Conservation (phyloP, 768 basidiomycete species). For the Boletus subcaerulescens region DNA sequence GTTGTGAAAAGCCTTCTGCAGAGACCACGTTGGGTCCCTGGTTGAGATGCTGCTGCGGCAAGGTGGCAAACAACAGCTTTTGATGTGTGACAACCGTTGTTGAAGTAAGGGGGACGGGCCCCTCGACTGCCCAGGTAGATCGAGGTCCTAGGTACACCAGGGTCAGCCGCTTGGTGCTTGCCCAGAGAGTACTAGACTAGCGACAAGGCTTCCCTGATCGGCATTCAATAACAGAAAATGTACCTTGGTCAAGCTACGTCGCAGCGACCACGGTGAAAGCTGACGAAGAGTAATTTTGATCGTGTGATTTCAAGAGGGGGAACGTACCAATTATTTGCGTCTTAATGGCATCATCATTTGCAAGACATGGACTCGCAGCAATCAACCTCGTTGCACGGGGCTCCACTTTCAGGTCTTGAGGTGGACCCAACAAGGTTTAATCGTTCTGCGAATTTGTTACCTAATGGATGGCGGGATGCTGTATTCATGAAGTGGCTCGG, state of each 20-base stretch:
- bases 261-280: conserved; percentile 4
- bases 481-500: conserved; percentile 8
- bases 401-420: neutral
- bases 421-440: conserved; percentile 1
- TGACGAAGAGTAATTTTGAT: neutral
- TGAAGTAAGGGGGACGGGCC: neutral
- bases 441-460: conserved; percentile 1
- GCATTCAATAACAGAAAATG: neutral
- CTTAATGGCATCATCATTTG: neutral
- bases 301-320: no score
- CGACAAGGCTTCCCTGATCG: conserved; percentile 4
- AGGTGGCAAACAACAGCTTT: neutral
- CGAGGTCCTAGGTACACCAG: neutral
- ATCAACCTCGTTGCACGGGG: conserved; percentile 13
- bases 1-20: neutral
- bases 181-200: conserved; percentile 10
- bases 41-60: neutral
- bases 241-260: conserved; percentile 4
- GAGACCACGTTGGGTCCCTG: neutral
- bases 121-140: neutral
- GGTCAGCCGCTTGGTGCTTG: neutral
- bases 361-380: neutral
- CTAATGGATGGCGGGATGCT: conserved; percentile 17
- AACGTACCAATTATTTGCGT: neutral
- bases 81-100: neutral